phyloP scores from a whole-genome alignment of 805 yeast genomes.

The Wickerhamiella lipophila region DNA sequence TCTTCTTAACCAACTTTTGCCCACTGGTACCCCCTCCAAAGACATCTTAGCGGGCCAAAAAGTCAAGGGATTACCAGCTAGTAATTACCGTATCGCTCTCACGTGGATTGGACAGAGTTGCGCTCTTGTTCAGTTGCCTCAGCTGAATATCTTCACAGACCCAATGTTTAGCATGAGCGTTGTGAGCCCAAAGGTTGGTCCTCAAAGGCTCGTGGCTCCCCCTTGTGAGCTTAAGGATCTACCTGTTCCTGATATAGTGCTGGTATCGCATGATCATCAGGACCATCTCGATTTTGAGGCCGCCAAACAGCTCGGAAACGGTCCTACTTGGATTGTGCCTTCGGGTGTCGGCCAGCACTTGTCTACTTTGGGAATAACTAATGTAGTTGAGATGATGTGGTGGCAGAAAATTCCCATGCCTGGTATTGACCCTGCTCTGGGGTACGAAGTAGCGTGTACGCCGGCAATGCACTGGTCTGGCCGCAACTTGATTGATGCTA shows the following conservation, averaged over 20 bases:
- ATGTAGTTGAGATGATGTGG: constrained; percentile 76
- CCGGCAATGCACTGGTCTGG: constrained; percentile 97
- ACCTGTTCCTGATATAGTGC: constrained; percentile 54
- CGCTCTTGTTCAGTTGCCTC: constrained; percentile 47
- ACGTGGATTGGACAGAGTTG: constrained; percentile 96
- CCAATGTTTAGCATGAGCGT: constrained; percentile 64
- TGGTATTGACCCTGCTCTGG: constrained; percentile 30
- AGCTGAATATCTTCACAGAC: constrained; percentile 57
- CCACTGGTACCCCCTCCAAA: constrained; percentile 45
- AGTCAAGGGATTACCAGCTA: constrained; percentile 12
- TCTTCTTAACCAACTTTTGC: constrained; percentile 45
- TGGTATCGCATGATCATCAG: constrained; percentile 91
- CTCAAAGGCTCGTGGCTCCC: constrained; percentile 66
- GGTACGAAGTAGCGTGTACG: constrained; percentile 70
- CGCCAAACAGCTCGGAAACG: constrained; percentile 42
- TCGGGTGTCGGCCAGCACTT: constrained; percentile 55
- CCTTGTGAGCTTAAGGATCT: constrained; percentile 56
- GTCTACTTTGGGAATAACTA: constrained; percentile 44
- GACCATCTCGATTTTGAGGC: constrained; percentile 73
- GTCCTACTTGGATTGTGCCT: constrained; percentile 76
- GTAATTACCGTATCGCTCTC: constrained; percentile 39
- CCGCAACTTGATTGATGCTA: constrained; percentile 64
- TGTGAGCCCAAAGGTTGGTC: constrained; percentile 56
- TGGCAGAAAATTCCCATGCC: constrained; percentile 58
- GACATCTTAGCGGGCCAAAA: constrained; percentile 21